Evolutionary conservation across 306 rosid species (phyloP).

Genomic region (Morella rubra): DNA sequence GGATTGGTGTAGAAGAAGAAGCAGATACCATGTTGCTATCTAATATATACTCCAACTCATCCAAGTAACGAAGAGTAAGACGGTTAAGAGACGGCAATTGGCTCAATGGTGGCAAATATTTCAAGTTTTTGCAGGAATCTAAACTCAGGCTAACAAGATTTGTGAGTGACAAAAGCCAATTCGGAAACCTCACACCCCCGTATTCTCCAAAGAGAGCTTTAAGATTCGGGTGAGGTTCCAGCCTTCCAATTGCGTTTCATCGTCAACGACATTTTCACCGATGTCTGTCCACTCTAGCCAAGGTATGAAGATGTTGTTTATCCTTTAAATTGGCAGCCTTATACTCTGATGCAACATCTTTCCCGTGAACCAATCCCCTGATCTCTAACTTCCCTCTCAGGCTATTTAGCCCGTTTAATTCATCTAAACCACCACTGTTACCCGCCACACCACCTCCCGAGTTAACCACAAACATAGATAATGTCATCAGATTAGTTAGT

Average conservation of each 20-base stretch:
- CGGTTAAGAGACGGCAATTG: conserved; percentile 18
- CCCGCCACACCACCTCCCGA: background rate
- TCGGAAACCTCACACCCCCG: background rate
- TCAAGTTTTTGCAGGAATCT: fast-evolving
- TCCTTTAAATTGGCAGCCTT: no score
- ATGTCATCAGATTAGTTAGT: background rate
- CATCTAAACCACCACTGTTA: no score
- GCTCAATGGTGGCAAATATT: conserved; percentile 17
- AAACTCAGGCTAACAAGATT: background rate
- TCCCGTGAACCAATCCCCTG: no score
- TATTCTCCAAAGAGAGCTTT: fast-evolving
- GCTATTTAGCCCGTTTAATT: no score
- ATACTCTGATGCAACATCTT: no score
- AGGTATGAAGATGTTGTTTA: background rate
- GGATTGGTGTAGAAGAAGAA: background rate
- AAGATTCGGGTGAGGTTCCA: conserved; percentile 11
- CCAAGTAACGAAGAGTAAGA: fast-evolving
- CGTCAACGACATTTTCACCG: no score
- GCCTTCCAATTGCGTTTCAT: background rate
- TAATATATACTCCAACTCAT: conserved; percentile 8
- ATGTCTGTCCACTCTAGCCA: background rate
- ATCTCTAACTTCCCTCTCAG: no score
- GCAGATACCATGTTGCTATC: background rate
- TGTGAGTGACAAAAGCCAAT: conserved; percentile 20
- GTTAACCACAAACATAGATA: background rate